A percentile compares a stretch with the other conserved stretches of the same genome.
These are phyloP conservation scores for Candida tetrigidarum DNA, from an alignment of 1,139 yeast genomes.

Conservation along the genomic window DNA sequence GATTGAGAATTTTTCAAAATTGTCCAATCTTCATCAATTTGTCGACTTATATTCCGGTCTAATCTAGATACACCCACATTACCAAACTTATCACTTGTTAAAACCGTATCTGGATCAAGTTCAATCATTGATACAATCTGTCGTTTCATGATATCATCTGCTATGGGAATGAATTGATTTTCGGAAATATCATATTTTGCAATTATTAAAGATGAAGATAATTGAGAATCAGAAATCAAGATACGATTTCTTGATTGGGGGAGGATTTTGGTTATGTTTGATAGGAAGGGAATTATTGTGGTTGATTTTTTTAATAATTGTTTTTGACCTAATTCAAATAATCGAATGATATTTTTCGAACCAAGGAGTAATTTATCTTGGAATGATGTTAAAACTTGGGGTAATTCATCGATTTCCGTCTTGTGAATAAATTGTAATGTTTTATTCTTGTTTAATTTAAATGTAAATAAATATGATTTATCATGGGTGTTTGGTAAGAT, in stretches of 20 bases:
- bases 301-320: conserved; percentile 74
- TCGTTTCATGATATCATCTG: conserved; percentile 71
- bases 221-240: conserved; percentile 64
- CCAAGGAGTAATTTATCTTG: conserved; percentile 69
- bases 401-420: conserved; percentile 58
- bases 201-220: conserved; percentile 60
- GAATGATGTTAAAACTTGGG: conserved; percentile 57
- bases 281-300: conserved; percentile 39
- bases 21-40: conserved; percentile 20
- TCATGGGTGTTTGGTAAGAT: conserved; percentile 37
- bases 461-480: conserved; percentile 46
- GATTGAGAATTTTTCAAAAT: conserved; percentile 43
- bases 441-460: conserved; percentile 34
- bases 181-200: conserved; percentile 53
- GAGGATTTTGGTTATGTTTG: conserved; percentile 53
- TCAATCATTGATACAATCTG: conserved; percentile 63
- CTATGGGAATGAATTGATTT: conserved; percentile 64
- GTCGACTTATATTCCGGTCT: conserved; percentile 45
- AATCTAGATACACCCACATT: conserved; percentile 71
- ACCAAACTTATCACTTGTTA: conserved; percentile 93
- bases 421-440: conserved; percentile 57
- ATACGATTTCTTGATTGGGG: conserved; percentile 63
- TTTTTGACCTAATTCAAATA: conserved; percentile 78
- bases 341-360: conserved; percentile 52
- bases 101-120: conserved; percentile 75